A percentile compares a stretch with the other conserved stretches of the same genome.
phyloP scores from a whole-genome alignment of 2,329 filamentous ascomycete species.

The Neopestalotiopsis sp. region DNA sequence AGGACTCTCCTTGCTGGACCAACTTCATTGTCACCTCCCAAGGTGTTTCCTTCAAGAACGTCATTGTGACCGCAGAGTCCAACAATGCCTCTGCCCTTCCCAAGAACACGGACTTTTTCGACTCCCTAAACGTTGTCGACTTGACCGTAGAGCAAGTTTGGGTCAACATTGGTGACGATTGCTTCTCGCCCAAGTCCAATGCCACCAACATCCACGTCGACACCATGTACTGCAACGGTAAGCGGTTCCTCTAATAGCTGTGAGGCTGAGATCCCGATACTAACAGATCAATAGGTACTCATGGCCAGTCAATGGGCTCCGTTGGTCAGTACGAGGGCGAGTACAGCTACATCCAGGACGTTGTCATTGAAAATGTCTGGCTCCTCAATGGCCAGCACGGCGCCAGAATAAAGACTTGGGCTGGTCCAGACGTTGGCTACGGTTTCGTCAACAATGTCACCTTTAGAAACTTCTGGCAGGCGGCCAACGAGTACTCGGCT shows the following conservation, averaged over 20 bases:
- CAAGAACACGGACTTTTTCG: constrained; percentile 69
- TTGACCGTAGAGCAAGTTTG: constrained; percentile 56
- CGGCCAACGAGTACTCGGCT: constrained; percentile 62
- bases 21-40: constrained; percentile 65
- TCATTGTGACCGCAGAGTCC: constrained; percentile 60
- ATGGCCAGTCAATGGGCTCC: constrained; percentile 63
- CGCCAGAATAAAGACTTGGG: constrained; percentile 67
- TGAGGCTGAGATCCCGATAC: neutral
- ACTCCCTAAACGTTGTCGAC: constrained; percentile 62
- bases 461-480: constrained; percentile 62
- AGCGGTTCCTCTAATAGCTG: neutral
- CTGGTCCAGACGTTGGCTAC: constrained; percentile 61
- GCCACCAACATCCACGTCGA: constrained; percentile 62
- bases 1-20: constrained; percentile 68
- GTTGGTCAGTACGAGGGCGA: constrained; percentile 63
- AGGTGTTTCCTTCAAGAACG: constrained; percentile 58
- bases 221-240: constrained; percentile 64
- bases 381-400: constrained; percentile 58
- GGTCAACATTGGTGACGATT: constrained; percentile 64
- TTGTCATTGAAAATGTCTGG: constrained; percentile 64
- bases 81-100: constrained; percentile 50
- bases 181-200: constrained; percentile 66
- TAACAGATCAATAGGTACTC: constrained; percentile 41
- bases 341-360: constrained; percentile 60
- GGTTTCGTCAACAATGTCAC: constrained; percentile 68